phyloP scores from a whole-genome alignment of 78 protist genomes.

The Planoprotostelium fungivorum region DNA sequence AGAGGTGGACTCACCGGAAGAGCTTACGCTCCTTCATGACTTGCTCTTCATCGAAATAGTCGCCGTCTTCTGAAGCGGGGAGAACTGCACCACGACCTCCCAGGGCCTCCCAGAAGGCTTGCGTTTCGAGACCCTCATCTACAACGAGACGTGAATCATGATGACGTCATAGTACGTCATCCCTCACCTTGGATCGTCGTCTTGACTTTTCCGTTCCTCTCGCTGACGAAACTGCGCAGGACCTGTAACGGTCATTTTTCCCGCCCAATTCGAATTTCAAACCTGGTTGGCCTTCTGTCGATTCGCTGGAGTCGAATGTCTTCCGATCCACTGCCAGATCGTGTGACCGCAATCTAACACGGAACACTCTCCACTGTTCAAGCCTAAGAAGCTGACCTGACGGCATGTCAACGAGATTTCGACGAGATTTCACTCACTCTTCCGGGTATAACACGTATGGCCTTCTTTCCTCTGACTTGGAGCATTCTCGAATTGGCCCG shows the following conservation, averaged over 20 bases:
- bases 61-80: neutral
- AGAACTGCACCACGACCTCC: neutral
- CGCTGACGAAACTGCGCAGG: neutral
- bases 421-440: neutral
- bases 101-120: neutral
- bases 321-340: neutral
- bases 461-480: neutral
- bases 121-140: neutral
- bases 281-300: neutral
- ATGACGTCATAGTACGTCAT: neutral
- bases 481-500: neutral
- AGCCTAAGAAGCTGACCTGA: neutral
- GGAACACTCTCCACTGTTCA: neutral
- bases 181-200: neutral
- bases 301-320: neutral
- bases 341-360: neutral
- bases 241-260: neutral
- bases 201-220: neutral
- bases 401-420: neutral
- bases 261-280: neutral
- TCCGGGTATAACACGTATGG: neutral
- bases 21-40: neutral
- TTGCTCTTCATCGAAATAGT: neutral
- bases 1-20: neutral
- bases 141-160: neutral